Base-by-base conservation (phyloP, 2,329 filamentous ascomycete species). In the Phialophora expanda region DNA sequence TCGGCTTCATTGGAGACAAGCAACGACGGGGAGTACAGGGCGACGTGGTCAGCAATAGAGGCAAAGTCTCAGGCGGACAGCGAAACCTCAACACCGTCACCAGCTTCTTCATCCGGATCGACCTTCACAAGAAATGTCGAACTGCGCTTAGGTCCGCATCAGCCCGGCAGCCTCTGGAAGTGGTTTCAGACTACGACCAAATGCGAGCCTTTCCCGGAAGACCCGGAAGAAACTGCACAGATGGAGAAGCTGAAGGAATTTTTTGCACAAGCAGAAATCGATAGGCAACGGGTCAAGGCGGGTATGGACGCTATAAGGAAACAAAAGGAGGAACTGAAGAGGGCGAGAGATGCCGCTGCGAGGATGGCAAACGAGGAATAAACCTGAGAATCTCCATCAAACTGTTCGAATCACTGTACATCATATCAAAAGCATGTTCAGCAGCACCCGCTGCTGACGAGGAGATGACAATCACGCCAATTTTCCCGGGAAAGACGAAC, bases 241-340 rank as follows among this genome's bases (percentile, higher is more conserved):
- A 61, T 78, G 64, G 70, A 76, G 64, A 74, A 77, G 65, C 70
- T 78, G 58, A 74, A 76, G 28, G 72, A 75, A 65, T 74, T 79
- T 71, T 71, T 72, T 22, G 71, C 72, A 53, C 73, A 76, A 69
- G 74, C 77, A 48, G 75, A 77, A n/a, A 70, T 74, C 61, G 80
- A 82, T 72, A 74, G 78, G 34, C 66, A 74, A 66, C 74, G 77
- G 24, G 76, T 81, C 56, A 73, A 73, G 20, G 73, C 61, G 50
- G 78, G 78, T 61, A 75, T 79, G 11, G 79, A 82, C 70, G 76
- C 75, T 38, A 79, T 79, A 73, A 78, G 78, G 73, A 80, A 81
- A 65, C 77, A 82, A 71, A 78, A 80, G 73, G 75, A 75, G 41
- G 78, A 82, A 73, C 69, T 82, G 69, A 74, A 77, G 68, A 78